A percentile compares a stretch with the other conserved stretches of the same genome.
Evolutionary conservation across 129 eudicot species (phyloP).

Genomic region (Dittrichia graveolens): DNA sequence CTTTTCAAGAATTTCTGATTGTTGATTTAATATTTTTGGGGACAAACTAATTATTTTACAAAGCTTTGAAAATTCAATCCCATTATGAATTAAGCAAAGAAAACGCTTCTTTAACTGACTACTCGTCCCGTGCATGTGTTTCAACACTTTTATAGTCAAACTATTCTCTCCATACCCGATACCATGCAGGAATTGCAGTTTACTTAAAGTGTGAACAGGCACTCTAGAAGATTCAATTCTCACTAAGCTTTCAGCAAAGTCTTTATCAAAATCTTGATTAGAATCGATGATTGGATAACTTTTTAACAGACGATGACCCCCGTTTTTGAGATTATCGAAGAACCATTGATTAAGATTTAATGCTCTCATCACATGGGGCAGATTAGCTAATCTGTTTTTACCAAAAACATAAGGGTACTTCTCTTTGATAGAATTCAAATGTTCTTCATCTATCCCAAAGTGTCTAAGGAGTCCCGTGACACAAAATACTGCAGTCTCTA

Average conservation of each 20-base stretch:
- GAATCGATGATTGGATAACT: slow-evolving; percentile 37
- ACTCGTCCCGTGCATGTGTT: slow-evolving; percentile 43
- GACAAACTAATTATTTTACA: slow-evolving; percentile 52
- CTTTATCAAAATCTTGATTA: slow-evolving; percentile 47
- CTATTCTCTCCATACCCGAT: slow-evolving; percentile 73
- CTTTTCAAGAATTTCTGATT: slow-evolving; percentile 37
- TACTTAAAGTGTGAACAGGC: slow-evolving; percentile 35
- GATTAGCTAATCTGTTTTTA: slow-evolving; percentile 54
- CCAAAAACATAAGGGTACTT: slow-evolving; percentile 66
- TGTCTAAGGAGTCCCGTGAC: slow-evolving; percentile 53
- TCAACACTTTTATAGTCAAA: slow-evolving; percentile 42
- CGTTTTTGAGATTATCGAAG: slow-evolving; percentile 49
- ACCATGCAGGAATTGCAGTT: slow-evolving; percentile 60
- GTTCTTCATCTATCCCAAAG: slow-evolving; percentile 45
- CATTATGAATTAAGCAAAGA: slow-evolving; percentile 51
- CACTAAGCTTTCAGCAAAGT: slow-evolving; percentile 40
- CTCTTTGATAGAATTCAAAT: slow-evolving; percentile 28
- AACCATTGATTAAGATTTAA: slow-evolving; percentile 74
- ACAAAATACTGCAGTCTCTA: slow-evolving; percentile 45
- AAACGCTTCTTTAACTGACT: slow-evolving; percentile 52
- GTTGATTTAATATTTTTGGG: slow-evolving; percentile 67
- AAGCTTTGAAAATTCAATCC: slow-evolving; percentile 60
- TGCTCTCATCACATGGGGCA: slow-evolving; percentile 65
- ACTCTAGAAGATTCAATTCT: slow-evolving; percentile 41
- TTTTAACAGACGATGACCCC: slow-evolving; percentile 45